A percentile compares a stretch with the other conserved stretches of the same genome.
Evolutionary conservation across 2,329 filamentous ascomycete genomes (phyloP).

Genomic region (Geoglossum cookeanum): DNA sequence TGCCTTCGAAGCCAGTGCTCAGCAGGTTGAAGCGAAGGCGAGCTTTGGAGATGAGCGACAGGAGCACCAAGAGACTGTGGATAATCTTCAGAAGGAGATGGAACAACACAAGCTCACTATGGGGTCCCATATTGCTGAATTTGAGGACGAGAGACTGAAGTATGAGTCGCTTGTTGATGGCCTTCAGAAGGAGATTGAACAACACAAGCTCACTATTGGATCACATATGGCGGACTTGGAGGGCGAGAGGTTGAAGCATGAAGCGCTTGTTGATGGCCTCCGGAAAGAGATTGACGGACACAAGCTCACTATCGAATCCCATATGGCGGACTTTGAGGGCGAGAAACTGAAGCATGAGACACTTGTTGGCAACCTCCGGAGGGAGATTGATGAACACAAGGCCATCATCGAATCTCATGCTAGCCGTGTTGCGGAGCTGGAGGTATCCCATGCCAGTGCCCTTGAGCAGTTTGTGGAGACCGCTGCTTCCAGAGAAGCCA

Average conservation of each 20-base stretch:
- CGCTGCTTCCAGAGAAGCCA: slow-evolving; percentile 34
- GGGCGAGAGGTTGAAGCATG: background rate
- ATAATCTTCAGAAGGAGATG: slow-evolving; percentile 24
- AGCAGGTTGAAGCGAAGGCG: background rate
- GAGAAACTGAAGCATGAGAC: slow-evolving; percentile 38
- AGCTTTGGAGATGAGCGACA: slow-evolving; percentile 12
- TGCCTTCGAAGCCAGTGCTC: slow-evolving; percentile 22
- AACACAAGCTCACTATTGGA: slow-evolving; percentile 20
- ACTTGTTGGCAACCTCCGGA: slow-evolving; percentile 42
- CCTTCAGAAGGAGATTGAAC: slow-evolving; percentile 23
- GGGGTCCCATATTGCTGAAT: slow-evolving; percentile 12
- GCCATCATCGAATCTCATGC: slow-evolving; percentile 49
- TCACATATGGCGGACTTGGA: slow-evolving; percentile 12
- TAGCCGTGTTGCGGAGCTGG: slow-evolving; percentile 51
- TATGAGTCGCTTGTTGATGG: slow-evolving; percentile 37
- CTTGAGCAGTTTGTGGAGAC: slow-evolving; percentile 44
- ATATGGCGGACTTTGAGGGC: slow-evolving; percentile 15
- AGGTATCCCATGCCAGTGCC: slow-evolving; percentile 48
- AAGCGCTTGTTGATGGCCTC: slow-evolving; percentile 16
- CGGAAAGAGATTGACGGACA: slow-evolving; percentile 23
- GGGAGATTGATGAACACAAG: slow-evolving; percentile 68
- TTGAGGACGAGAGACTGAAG: slow-evolving; percentile 28
- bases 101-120: slow-evolving; percentile 22
- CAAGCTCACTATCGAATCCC: slow-evolving; percentile 16
- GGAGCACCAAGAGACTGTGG: slow-evolving; percentile 1